Conservation (phyloP, 2,329 filamentous ascomycete species). For the Exserohilum turcica region DNA sequence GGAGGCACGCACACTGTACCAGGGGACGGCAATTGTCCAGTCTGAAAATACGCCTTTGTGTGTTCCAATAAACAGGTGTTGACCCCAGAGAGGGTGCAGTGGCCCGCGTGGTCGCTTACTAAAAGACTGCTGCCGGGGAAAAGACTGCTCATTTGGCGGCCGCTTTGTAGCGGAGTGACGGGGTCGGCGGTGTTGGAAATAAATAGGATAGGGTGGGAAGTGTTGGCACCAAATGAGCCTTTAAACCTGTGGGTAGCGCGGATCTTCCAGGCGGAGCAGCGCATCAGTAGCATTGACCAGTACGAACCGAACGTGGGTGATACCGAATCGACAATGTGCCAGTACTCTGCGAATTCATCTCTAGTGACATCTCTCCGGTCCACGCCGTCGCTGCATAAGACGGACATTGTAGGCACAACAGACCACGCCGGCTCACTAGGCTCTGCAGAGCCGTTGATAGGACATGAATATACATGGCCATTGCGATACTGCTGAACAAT, state of each 20-base stretch:
- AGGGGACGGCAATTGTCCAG: slow-evolving; percentile 51
- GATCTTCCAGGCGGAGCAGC: slow-evolving; percentile 49
- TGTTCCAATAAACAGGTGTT: slow-evolving; percentile 43
- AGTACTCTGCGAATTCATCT: slow-evolving; percentile 42
- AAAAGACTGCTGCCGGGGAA: slow-evolving; percentile 55
- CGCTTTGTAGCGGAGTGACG: slow-evolving; percentile 61
- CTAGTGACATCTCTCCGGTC: slow-evolving; percentile 35
- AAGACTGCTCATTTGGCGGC: slow-evolving; percentile 44
- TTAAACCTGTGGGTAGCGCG: slow-evolving; percentile 43
- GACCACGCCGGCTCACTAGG: slow-evolving; percentile 5
- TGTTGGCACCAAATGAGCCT: slow-evolving; percentile 44
- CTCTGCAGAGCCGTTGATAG: slow-evolving; percentile 25
- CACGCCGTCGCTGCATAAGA: slow-evolving; percentile 51
- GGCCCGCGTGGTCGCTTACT: slow-evolving; percentile 51
- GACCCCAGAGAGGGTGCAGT: slow-evolving; percentile 52
- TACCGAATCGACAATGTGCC: slow-evolving; percentile 37
- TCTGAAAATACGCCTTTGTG: slow-evolving; percentile 50
- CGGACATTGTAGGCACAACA: slow-evolving; percentile 30
- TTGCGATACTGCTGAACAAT: slow-evolving; percentile 24
- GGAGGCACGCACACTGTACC: slow-evolving; percentile 52
- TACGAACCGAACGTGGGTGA: slow-evolving; percentile 46
- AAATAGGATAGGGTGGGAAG: slow-evolving; percentile 62
- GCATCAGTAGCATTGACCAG: slow-evolving; percentile 47
- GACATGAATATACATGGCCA: slow-evolving; percentile 36
- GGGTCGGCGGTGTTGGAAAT: slow-evolving; percentile 64